A percentile compares a stretch with the other conserved stretches of the same genome.
These are phyloP conservation scores for Postia placenta DNA, from an alignment of 768 basidiomycete genomes.

Conservation along the genomic window DNA sequence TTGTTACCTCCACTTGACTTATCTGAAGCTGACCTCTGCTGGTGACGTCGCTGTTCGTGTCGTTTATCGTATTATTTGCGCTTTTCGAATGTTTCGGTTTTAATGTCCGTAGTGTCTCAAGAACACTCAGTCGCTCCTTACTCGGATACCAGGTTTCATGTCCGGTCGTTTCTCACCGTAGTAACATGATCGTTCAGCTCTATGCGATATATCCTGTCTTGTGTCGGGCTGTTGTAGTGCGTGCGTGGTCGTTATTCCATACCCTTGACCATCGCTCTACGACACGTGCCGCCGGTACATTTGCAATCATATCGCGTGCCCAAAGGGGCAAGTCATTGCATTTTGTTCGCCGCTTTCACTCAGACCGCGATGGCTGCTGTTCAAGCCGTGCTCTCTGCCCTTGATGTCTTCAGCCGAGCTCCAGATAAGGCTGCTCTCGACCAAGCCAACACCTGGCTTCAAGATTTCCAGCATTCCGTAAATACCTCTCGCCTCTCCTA, in stretches of 20 bases:
- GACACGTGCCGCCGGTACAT: neutral
- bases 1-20: constrained; percentile 18
- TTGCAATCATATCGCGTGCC: neutral
- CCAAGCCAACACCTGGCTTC: constrained; percentile 89
- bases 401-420: constrained; percentile 73
- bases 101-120: constrained; percentile 21
- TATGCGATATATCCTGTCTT: constrained; percentile 18
- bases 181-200: constrained; percentile 13
- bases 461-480: constrained; percentile 99
- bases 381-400: constrained; percentile 66
- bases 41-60: constrained; percentile 19
- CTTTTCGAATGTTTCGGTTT: constrained; percentile 17
- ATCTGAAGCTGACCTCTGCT: neutral
- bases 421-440: constrained; percentile 82
- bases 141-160: constrained; percentile 24
- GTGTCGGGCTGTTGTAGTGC: constrained; percentile 19
- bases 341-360: constrained; percentile 3
- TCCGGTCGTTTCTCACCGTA: constrained; percentile 16
- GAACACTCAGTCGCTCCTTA: constrained; percentile 46
- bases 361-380: constrained; percentile 52
- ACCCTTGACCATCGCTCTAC: constrained; percentile 16
- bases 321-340: neutral
- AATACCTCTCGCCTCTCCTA: constrained; percentile 61
- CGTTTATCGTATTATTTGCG: constrained; percentile 38
- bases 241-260: constrained; percentile 21